Conservation (phyloP, 169 alveolate genomes). For the Plasmodium adleri region DNA sequence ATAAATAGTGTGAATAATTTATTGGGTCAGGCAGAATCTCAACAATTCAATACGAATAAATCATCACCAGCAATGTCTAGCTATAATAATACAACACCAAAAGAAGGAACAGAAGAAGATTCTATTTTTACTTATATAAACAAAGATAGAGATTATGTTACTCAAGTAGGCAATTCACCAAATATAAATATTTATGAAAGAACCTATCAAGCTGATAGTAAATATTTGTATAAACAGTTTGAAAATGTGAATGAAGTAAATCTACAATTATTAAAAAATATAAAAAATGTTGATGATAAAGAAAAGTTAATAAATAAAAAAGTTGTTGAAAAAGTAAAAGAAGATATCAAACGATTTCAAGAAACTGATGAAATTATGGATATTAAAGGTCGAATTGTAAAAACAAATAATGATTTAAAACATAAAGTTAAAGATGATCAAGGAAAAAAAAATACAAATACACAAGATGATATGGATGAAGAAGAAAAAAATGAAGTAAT, state of each 20-base stretch:
- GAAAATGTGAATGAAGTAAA: conserved; percentile 76
- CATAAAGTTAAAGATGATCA: conserved; percentile 17
- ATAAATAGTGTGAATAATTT: not conserved
- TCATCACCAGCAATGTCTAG: too few species aligned
- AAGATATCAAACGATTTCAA: conserved; percentile 56
- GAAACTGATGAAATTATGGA: conserved; percentile 68
- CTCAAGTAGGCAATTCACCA: conserved; percentile 48
- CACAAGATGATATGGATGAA: conserved; percentile 52
- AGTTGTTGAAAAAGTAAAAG: conserved; percentile 71
- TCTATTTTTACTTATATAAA: conserved; percentile 35
- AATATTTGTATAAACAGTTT: conserved; percentile 14
- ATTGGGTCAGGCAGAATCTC: too few species aligned
- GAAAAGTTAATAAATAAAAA: conserved; percentile 54
- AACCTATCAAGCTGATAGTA: conserved; percentile 40
- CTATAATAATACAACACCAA: not conserved
- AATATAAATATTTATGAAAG: conserved; percentile 50
- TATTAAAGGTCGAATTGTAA: conserved; percentile 38
- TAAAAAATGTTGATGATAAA: conserved; percentile 60
- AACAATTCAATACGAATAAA: too few species aligned
- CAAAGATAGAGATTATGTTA: conserved; percentile 26
- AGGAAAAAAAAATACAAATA: not conserved
- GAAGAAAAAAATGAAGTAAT: conserved; percentile 67
- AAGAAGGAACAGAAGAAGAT: not conserved
- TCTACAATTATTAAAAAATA: conserved; percentile 43
- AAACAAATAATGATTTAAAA: not conserved